A percentile compares a stretch with the other conserved stretches of the same genome.
Evolutionary conservation across 805 yeast species (phyloP).

Genomic region (Candida insectalens): DNA sequence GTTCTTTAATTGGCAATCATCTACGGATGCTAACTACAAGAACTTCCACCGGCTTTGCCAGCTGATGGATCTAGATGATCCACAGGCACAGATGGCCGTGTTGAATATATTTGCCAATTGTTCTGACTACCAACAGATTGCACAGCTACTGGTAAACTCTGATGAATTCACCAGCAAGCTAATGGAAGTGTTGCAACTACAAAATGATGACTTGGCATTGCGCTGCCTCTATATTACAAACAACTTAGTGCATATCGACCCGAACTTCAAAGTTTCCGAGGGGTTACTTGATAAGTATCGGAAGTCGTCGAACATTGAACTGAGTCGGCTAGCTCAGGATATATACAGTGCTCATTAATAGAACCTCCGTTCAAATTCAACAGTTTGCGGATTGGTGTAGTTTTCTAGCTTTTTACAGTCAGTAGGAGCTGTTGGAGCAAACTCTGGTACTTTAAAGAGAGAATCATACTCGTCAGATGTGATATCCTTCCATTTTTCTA

Average conservation of each 20-base stretch:
- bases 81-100: constrained; percentile 27
- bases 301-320: too few relatives aligned
- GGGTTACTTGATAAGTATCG: too few relatives aligned
- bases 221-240: constrained; percentile 17
- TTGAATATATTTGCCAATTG: constrained; percentile 24
- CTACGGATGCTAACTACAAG: constrained; percentile 23
- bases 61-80: constrained; percentile 28
- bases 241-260: background rate
- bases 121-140: constrained; percentile 18
- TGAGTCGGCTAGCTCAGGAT: too few relatives aligned
- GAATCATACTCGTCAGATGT: too few relatives aligned
- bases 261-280: background rate
- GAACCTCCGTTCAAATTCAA: constrained; percentile 8
- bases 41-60: constrained; percentile 34
- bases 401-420: constrained; percentile 6
- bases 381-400: constrained; percentile 22
- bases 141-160: constrained; percentile 10
- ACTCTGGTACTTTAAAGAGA: too few relatives aligned
- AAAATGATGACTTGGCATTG: constrained; percentile 13
- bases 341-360: too few relatives aligned
- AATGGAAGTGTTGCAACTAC: constrained; percentile 6
- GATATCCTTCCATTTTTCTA: too few relatives aligned
- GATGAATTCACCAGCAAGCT: constrained; percentile 13
- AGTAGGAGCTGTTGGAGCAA: too few relatives aligned
- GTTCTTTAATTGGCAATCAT: constrained; percentile 43